phyloP scores from a whole-genome alignment of 768 basidiomycete species.

The Tricholoma matsutake region DNA sequence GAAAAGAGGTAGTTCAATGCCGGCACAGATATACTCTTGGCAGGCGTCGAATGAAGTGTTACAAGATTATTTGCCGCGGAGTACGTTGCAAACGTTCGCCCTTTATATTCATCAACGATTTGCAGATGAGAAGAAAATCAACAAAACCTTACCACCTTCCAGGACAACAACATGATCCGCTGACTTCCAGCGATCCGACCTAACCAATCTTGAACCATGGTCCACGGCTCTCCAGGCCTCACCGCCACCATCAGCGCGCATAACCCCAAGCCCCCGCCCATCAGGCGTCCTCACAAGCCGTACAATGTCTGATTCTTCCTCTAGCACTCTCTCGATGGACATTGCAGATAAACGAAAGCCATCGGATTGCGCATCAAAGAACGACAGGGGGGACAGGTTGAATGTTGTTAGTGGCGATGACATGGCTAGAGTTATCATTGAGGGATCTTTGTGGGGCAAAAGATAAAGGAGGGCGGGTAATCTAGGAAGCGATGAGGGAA shows the following conservation, averaged over 20 bases:
- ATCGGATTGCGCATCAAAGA: conserved; percentile 59
- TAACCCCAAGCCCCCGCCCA: conserved; percentile 68
- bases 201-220: conserved; percentile 44
- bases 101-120: conserved; percentile 23
- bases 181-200: conserved; percentile 48
- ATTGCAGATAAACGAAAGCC: conserved; percentile 46
- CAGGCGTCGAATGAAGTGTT: conserved; percentile 52
- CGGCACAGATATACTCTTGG: conserved; percentile 43
- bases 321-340: conserved; percentile 34
- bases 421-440: conserved; percentile 55
- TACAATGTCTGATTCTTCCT: conserved; percentile 52
- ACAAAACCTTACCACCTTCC: conserved; percentile 47
- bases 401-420: conserved; percentile 65
- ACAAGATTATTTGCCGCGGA: conserved; percentile 42
- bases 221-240: conserved; percentile 61
- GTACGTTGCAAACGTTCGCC: conserved; percentile 59
- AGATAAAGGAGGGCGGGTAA: conserved; percentile 52
- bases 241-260: conserved; percentile 53
- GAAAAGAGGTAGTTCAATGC: conserved; percentile 61
- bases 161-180: conserved; percentile 72
- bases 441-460: conserved; percentile 44
- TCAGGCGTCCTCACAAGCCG: conserved; percentile 77
- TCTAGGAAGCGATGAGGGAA: conserved; percentile 43
- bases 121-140: background rate
- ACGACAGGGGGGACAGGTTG: conserved; percentile 51